Base-by-base conservation (phyloP, 2,329 filamentous ascomycete genomes). In the Penicillium palitans region DNA sequence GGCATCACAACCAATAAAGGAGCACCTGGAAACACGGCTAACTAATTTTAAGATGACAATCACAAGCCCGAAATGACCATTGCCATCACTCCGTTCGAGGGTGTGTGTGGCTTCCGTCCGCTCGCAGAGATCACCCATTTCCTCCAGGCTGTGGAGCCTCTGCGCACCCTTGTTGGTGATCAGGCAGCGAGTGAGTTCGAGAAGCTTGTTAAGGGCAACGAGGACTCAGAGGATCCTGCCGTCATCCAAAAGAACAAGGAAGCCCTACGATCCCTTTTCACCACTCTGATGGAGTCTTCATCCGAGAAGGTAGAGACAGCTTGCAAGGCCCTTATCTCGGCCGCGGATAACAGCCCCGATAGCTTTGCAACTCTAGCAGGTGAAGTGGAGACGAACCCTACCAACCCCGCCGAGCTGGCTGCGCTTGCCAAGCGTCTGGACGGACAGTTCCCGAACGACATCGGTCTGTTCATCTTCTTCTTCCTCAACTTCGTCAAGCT, bases 11-110 rank as follows among this genome's bases (percentile, higher is more conserved):
- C 19, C 4, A 13, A 27, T 8, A 24, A 1, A 15, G 44, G 19
- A 25, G 15, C 19, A 6, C 49, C 21, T 39, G 29, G 24, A 19
- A 52, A 58, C 2, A 59, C 25, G 0, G 13, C 33, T n/a, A 29
- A 25, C 19, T 13, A n/a, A 40, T n/a, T 42, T 66, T 65, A 41
- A 76, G 92, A 99, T 81, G 93, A 98, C 80, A 99, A 99, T 80
- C 95, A 99, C 83, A 99, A 99, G 80, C 95, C 95, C 35, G 95
- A 99, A 79, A 99, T 99, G 95, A 93, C 95, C 62, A 96, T 99
- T 75, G 95, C 95, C 61, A 89, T 99, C 69, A 98, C 95, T 1
- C 89, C 91, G 0, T 99, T 99, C 66, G 93, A 98, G 73, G 95
- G 95, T 0, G 84, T 99, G 35, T 99, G 95, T 70, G 95, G 95